These are phyloP conservation scores for barley (Hordeum vulgare) DNA, from an alignment of 176 grass and related monocot genomes.

Conservation along the genomic window MorexV3_pseudomolecules_assembly NC_058520.1:506523402-506523901, in stretches of 20 bases:
- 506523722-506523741: conserved; percentile 75
- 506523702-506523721: conserved; percentile 65
- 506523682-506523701: conserved; percentile 76
- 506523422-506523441: neutral
- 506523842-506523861: conserved; percentile 76
- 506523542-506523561: conserved; percentile 96
- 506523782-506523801: neutral
- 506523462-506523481: neutral
- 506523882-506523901: conserved; percentile 91
- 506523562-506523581: conserved; percentile 52
- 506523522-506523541: conserved; percentile 90
- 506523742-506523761: conserved; percentile 21
- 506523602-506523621: conserved; percentile 87
- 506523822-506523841: conserved; percentile 47
- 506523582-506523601: conserved; percentile 37
- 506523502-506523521: conserved; percentile 82
- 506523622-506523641: conserved; percentile 95
- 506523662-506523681: conserved; percentile 66
- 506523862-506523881: conserved; percentile 68
- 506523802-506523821: neutral
- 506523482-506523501: conserved; percentile 64
- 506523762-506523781: neutral
- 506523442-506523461: neutral
- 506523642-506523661: conserved; percentile 98
- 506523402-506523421: neutral